phyloP scores from a whole-genome alignment of 805 yeast species.

The Debaryomyces castellii region DNA sequence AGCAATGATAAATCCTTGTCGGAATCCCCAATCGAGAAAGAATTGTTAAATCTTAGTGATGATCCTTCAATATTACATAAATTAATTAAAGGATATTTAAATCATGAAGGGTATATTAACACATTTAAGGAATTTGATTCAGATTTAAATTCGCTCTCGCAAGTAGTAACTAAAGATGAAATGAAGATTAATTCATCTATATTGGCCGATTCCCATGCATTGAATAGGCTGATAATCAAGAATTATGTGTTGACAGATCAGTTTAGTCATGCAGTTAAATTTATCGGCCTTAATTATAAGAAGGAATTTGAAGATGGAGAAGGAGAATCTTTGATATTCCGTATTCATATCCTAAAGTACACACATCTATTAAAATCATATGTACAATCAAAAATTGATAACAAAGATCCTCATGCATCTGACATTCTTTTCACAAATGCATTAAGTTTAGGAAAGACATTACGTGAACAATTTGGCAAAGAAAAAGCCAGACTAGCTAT shows the following conservation, averaged over 20 bases:
- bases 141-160: conserved; percentile 26
- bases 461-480: conserved; percentile 15
- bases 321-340: conserved; percentile 19
- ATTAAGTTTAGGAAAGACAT: conserved; percentile 13
- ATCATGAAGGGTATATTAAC: conserved; percentile 38
- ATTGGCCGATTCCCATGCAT: conserved; percentile 20
- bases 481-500: conserved; percentile 2
- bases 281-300: conserved; percentile 20
- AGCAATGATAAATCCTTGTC: conserved; percentile 13
- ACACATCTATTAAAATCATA: conserved; percentile 20
- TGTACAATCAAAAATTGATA: conserved; percentile 16
- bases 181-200: conserved; percentile 10
- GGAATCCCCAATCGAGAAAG: conserved; percentile 14
- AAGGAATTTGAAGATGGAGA: conserved; percentile 9
- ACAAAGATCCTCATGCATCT: background rate
- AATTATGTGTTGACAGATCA: conserved; percentile 18
- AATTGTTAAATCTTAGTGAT: conserved; percentile 23
- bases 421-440: conserved; percentile 16
- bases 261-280: conserved; percentile 22
- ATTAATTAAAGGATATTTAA: conserved; percentile 37
- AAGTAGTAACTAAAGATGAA: conserved; percentile 8
- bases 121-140: conserved; percentile 32
- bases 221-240: conserved; percentile 24
- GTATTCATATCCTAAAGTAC: conserved; percentile 25
- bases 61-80: conserved; percentile 28